A percentile compares a stretch with the other conserved stretches of the same genome.
These are phyloP conservation scores for Rhododendron mucronatum DNA, from an alignment of 148 eudicot species.

Conservation along the genomic window DNA sequence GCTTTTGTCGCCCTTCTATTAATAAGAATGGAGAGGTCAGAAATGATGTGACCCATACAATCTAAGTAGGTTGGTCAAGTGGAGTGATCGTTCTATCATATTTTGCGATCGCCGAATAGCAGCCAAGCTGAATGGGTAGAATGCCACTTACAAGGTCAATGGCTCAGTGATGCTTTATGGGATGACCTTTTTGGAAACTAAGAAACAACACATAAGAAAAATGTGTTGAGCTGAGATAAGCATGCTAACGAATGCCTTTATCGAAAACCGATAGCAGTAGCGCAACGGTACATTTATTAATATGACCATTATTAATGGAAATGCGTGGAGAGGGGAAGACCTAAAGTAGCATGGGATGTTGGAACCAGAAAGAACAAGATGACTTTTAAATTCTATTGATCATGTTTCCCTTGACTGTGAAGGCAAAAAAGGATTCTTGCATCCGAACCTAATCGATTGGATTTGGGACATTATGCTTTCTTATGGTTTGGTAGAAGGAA, in stretches of 20 bases:
- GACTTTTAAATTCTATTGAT: neutral
- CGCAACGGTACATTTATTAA: neutral
- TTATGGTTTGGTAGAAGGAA: neutral
- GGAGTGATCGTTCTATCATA: neutral
- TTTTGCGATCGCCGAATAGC: neutral
- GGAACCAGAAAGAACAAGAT: neutral
- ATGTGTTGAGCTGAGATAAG: neutral
- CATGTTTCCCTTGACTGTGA: neutral
- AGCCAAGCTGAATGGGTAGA: neutral
- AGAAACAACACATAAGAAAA: neutral
- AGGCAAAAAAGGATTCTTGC: neutral
- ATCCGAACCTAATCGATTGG: neutral
- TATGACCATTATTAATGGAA: neutral
- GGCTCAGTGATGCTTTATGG: neutral
- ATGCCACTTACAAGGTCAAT: neutral
- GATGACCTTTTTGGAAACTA: neutral
- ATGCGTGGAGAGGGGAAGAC: neutral
- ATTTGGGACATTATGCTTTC: neutral
- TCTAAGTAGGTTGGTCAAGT: neutral
- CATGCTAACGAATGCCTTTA: neutral
- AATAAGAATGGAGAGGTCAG: neutral
- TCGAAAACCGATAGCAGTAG: neutral
- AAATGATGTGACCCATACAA: neutral
- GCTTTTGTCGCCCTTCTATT: neutral
- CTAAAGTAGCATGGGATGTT: neutral